These are phyloP conservation scores for Selaginella moellendorffii DNA, from an alignment of 75 land plant genomes.

Conservation along the genomic window DNA sequence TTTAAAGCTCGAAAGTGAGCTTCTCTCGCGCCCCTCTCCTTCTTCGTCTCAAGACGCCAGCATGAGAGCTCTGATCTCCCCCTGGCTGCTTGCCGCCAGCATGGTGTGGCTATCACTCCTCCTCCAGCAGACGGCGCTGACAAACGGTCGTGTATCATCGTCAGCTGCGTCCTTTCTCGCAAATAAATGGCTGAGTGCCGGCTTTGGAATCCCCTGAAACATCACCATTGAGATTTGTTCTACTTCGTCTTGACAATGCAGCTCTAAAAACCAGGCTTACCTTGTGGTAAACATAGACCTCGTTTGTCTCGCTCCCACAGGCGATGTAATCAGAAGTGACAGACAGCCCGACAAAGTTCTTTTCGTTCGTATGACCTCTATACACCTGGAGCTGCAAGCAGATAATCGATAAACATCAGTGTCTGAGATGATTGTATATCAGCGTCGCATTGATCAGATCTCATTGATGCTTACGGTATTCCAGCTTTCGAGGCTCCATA, in stretches of 20 bases:
- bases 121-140: slow-evolving; percentile 7
- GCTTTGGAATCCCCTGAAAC: background rate
- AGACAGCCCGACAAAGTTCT: slow-evolving; percentile 7
- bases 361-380: slow-evolving; percentile 3
- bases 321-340: background rate
- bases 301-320: slow-evolving; percentile 10
- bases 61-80: background rate
- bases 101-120: background rate
- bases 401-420: background rate
- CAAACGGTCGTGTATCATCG: too few relatives aligned
- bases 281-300: slow-evolving; percentile 5
- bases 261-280: background rate
- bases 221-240: too few relatives aligned
- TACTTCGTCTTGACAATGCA: too few relatives aligned
- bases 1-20: too few relatives aligned
- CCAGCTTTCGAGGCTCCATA: background rate
- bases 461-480: background rate
- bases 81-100: slow-evolving; percentile 9
- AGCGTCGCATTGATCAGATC: background rate
- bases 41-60: too few relatives aligned
- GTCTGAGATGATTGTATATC: too few relatives aligned
- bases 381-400: background rate
- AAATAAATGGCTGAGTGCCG: background rate
- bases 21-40: too few relatives aligned
- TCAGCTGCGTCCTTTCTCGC: background rate